Evolutionary conservation across 306 rosid genomes (phyloP).

Genomic region (Heteromeles arbutifolia): DNA sequence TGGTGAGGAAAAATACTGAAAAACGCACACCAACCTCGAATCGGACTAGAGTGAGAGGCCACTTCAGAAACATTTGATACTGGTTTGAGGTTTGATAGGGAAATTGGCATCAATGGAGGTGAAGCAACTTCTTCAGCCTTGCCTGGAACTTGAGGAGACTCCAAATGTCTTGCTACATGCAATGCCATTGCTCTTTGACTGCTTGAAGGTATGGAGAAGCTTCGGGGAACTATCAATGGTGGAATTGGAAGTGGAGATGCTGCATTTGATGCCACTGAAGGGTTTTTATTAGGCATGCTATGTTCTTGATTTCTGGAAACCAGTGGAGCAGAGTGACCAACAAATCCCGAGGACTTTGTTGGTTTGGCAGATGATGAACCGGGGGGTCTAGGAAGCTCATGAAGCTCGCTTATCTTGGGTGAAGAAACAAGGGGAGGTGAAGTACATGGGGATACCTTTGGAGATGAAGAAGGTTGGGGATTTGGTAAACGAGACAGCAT

Average conservation of each 20-base stretch:
- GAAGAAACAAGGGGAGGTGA: constrained; percentile 74
- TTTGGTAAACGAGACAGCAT: constrained; percentile 41
- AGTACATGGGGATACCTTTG: constrained; percentile 62
- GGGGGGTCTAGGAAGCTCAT: constrained; percentile 95
- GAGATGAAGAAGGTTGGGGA: constrained; percentile 66
- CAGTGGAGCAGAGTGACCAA: constrained; percentile 76
- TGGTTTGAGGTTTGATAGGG: constrained; percentile 31
- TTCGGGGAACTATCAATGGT: constrained; percentile 58
- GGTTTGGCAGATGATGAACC: constrained; percentile 38
- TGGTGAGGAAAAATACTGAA: constrained; percentile 4
- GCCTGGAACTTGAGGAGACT: constrained; percentile 47
- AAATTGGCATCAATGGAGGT: constrained; percentile 67
- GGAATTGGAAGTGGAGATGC: constrained; percentile 93
- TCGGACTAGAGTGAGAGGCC: constrained; percentile 51
- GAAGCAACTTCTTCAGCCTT: constrained; percentile 54
- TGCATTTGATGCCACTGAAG: constrained; percentile 42
- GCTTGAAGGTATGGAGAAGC: constrained; percentile 84
- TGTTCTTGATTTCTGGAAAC: constrained; percentile 53
- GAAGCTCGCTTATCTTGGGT: constrained; percentile 80
- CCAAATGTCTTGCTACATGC: constrained; percentile 56
- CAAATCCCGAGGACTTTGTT: constrained; percentile 34
- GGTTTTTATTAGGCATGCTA: constrained; percentile 31
- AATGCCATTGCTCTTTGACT: constrained; percentile 58
- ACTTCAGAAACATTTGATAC: constrained; percentile 40
- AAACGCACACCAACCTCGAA: constrained; percentile 45